Conservation (phyloP, 2,329 filamentous ascomycete species). For the Botrytis porri region DNA sequence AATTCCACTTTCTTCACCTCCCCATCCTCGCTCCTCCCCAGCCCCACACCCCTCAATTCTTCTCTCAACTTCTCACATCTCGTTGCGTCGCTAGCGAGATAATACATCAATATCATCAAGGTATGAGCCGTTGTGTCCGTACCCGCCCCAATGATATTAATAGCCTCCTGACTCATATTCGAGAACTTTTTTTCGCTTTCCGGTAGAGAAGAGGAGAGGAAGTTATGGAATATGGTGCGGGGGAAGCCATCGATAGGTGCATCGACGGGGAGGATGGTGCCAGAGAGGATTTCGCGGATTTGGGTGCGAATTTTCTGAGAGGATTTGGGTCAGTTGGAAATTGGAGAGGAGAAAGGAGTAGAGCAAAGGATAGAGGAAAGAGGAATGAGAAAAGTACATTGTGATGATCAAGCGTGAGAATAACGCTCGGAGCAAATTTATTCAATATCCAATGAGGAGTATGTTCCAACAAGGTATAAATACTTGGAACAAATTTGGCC, state of each 20-base stretch:
- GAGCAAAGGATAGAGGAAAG: neutral
- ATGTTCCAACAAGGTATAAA: neutral
- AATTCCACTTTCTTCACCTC: slow-evolving; percentile 8
- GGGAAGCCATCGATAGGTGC: slow-evolving; percentile 6
- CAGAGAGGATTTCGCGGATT: slow-evolving; percentile 8
- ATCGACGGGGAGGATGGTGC: slow-evolving; percentile 12
- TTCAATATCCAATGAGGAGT: neutral
- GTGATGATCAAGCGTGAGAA: neutral
- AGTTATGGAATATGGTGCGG: slow-evolving; percentile 27
- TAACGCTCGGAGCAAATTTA: neutral
- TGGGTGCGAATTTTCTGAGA: slow-evolving; percentile 12
- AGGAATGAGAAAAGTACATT: neutral
- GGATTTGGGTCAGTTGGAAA: neutral
- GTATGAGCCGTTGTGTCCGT: slow-evolving; percentile 27
- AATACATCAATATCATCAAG: slow-evolving; percentile 22
- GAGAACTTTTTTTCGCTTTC: slow-evolving; percentile 23
- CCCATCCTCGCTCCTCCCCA: neutral
- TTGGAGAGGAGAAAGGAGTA: accelerated
- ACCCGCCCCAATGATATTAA: slow-evolving; percentile 29
- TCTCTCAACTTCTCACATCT: slow-evolving; percentile 21
- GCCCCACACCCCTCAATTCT: slow-evolving; percentile 23
- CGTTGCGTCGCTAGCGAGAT: slow-evolving; percentile 24
- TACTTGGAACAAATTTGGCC: neutral
- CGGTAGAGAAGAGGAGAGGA: slow-evolving; percentile 26
- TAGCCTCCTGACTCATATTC: slow-evolving; percentile 28